phyloP scores from a whole-genome alignment of 179 eudicot genomes.

The Spergularia azorica region DNA sequence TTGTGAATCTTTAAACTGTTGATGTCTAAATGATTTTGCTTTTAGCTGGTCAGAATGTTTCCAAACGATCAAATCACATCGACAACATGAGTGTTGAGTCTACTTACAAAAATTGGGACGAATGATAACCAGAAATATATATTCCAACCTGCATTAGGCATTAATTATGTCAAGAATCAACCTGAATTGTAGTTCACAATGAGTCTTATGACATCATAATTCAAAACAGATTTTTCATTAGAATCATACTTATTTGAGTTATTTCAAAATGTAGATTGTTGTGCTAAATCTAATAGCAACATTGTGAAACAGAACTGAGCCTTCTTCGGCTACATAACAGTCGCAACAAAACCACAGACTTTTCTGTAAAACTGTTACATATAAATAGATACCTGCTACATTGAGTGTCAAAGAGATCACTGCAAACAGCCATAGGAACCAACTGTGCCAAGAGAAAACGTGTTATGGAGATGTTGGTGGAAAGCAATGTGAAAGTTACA shows the following conservation, averaged over 20 bases:
- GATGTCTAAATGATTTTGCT: neutral
- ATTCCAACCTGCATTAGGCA: conserved; percentile 17
- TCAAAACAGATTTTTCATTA: neutral
- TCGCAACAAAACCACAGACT: neutral
- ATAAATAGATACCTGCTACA: conserved; percentile 26
- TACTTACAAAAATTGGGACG: conserved; percentile 28
- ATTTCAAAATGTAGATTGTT: neutral
- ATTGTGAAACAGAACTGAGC: no score
- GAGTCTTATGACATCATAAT: neutral
- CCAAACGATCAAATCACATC: neutral
- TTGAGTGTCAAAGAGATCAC: conserved; percentile 24
- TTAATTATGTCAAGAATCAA: neutral
- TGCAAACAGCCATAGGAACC: conserved; percentile 35
- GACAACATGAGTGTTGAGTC: neutral
- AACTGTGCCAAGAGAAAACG: conserved; percentile 21
- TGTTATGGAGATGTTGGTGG: neutral
- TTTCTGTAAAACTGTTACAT: no score
- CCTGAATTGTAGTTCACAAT: neutral
- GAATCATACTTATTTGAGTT: neutral
- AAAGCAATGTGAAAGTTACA: neutral
- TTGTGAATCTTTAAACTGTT: neutral
- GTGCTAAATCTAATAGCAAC: no score
- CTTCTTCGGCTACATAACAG: neutral
- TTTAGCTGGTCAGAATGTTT: no score
- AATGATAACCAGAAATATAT: conserved; percentile 30